Base-by-base conservation (phyloP, 1,284 basidiomycete genomes). In the Austropuccinia psidii region DNA sequence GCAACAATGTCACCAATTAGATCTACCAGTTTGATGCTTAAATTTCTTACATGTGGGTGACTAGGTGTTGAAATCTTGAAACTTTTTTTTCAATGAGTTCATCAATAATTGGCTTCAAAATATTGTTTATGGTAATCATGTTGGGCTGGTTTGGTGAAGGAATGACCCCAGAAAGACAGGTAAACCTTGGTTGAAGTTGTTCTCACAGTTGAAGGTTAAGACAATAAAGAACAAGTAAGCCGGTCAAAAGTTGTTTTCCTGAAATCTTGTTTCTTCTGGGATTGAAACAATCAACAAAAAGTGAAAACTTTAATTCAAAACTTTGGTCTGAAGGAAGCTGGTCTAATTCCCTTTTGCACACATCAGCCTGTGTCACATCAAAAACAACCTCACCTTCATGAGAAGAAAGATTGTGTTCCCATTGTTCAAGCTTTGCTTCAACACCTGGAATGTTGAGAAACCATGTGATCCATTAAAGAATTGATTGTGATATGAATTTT, bases 211-310 rank as follows among this genome's bases (percentile, higher is more conserved):
- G 64, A 4, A 66, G 9, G 29, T 66, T 37, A 21, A 66, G 64
- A 33, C 64, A 66, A 19, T 21, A 52, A 13, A 66, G 43, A n/a
- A 35, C 64, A 7, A 66, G 11, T 33, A 52, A 2, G 15, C 64
- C 64, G n/a, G 52, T 24, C 9, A 27, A 66, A 13, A 19, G 7
- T 35, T 66, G 43, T 49, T n/a, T 7, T 37, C 64, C 47, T 2
- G 8, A 8, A 24, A 47, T 8, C 13, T 33, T 50, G 29, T 66
- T 66, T 3, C 64, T 47, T 31, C 27, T 24, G 24, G 45, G 64
- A 29, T 66, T 66, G 29, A 66, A 33, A 37, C 61, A 65, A 49
- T 65, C 37, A 9, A 61, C 8, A 35, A 66, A 66, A 19, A 66
- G 24, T 13, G 62, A 66, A 21, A 66, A 52, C 9, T 17, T 35